phyloP scores from a whole-genome alignment of 1,284 basidiomycete genomes.

The Austroboletus olivaceoglutinosus region DNA sequence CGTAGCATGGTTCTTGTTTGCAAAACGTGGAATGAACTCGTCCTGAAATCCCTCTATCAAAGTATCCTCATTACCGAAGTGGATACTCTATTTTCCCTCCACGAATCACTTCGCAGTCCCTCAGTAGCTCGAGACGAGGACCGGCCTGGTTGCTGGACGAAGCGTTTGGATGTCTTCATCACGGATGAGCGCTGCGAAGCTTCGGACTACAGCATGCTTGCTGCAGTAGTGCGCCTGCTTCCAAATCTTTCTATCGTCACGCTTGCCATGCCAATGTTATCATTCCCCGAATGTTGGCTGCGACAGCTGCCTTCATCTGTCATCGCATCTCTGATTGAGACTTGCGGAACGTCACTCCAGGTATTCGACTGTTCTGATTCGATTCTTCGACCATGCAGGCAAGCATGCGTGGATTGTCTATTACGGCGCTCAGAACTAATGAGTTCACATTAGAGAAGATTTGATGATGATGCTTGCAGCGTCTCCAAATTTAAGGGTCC shows the following conservation, averaged over 20 bases:
- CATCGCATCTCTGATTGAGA: conserved; percentile 25
- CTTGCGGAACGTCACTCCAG: conserved; percentile 28
- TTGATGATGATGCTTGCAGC: conserved; percentile 27
- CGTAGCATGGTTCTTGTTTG: conserved; percentile 27
- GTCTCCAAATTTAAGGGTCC: conserved; percentile 28
- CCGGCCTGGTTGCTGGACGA: conserved; percentile 30
- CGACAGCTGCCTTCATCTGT: conserved; percentile 26
- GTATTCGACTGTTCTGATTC: conserved; percentile 34
- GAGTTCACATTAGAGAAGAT: conserved; percentile 23
- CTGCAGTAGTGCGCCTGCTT: conserved; percentile 25
- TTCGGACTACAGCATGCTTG: conserved; percentile 24
- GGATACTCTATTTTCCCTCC: conserved; percentile 15
- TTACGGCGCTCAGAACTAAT: background rate
- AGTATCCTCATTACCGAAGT: conserved; percentile 25
- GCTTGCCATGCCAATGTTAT: conserved; percentile 30
- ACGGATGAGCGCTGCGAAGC: conserved; percentile 28
- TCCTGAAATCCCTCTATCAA: conserved; percentile 26
- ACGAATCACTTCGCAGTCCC: conserved; percentile 12
- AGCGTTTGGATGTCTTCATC: conserved; percentile 27
- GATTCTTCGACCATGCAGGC: conserved; percentile 31
- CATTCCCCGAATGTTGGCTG: conserved; percentile 29
- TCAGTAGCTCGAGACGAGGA: conserved; percentile 5
- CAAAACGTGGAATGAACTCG: conserved; percentile 23
- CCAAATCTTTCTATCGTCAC: conserved; percentile 27
- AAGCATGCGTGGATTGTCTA: conserved; percentile 10